A percentile compares a stretch with the other conserved stretches of the same genome.
Evolutionary conservation across 2,329 filamentous ascomycete species (phyloP).

Genomic region (Pseudogymnoascus sp.): DNA sequence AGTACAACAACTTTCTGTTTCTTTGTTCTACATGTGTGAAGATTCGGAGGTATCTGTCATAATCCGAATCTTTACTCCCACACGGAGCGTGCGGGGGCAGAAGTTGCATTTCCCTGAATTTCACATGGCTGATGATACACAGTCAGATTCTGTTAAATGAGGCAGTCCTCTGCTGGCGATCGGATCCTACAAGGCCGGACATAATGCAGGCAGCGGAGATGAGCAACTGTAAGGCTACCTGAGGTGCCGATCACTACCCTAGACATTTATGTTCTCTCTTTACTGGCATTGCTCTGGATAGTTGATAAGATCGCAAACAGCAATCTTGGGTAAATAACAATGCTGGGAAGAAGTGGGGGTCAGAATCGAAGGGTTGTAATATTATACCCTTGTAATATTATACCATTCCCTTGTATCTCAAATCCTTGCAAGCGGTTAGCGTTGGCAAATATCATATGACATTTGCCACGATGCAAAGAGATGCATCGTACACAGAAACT

Average conservation of each 20-base stretch:
- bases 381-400: too few species aligned
- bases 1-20: background rate
- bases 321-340: background rate
- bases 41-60: background rate
- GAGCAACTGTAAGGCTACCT: background rate
- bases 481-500: background rate
- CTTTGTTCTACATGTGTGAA: background rate
- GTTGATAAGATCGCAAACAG: background rate
- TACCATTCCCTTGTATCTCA: background rate
- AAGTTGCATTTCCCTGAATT: background rate
- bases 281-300: too few species aligned
- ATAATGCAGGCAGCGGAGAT: background rate
- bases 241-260: too few species aligned
- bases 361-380: background rate
- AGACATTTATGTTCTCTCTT: too few species aligned
- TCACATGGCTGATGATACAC: background rate
- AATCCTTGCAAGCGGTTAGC: background rate
- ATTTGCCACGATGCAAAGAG: background rate
- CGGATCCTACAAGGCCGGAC: background rate
- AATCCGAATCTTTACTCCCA: background rate
- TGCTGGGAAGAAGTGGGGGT: background rate
- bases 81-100: background rate
- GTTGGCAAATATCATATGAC: background rate
- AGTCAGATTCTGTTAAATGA: background rate
- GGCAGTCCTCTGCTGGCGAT: background rate